Conservation (phyloP, 2,329 filamentous ascomycete species). For the Biscogniauxia marginata region DNA sequence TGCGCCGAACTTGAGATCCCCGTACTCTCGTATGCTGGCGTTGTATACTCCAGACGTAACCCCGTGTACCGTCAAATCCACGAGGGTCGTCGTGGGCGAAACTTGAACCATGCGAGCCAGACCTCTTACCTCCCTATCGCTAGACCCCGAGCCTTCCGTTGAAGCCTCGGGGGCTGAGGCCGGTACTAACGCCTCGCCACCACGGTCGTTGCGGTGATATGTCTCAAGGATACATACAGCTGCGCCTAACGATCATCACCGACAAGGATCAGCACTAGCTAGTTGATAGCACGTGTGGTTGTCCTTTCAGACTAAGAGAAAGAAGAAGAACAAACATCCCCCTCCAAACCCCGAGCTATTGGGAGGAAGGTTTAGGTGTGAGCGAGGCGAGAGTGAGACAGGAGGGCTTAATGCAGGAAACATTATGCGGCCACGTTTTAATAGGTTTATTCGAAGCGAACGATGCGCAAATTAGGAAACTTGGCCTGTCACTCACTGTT, state of each 20-base stretch:
- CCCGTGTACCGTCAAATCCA: constrained; percentile 85
- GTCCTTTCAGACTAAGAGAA: not conserved
- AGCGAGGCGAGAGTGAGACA: constrained; percentile 3
- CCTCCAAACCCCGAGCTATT: no score
- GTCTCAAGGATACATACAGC: constrained; percentile 97
- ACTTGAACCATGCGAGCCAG: constrained; percentile 94
- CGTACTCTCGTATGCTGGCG: constrained; percentile 80
- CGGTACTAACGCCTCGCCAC: constrained; percentile 36
- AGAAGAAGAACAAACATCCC: no score
- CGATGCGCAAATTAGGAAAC: constrained; percentile 14
- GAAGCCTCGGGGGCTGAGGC: constrained; percentile 37
- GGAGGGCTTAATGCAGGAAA: constrained; percentile 9
- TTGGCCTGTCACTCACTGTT: constrained; percentile 62
- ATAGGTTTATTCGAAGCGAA: constrained; percentile 1
- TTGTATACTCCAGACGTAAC: constrained; percentile 78
- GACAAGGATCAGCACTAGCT: constrained; percentile 21
- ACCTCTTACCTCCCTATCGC: constrained; percentile 67
- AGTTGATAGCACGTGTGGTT: constrained; percentile 13
- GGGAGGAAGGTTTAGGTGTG: not conserved
- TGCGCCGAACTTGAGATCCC: constrained; percentile 83
- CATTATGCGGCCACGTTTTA: constrained; percentile 4
- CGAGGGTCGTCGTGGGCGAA: constrained; percentile 70
- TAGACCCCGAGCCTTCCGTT: constrained; percentile 29
- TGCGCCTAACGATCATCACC: constrained; percentile 51
- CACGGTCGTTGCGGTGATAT: constrained; percentile 56